Evolutionary conservation across 371 early-diverging fungal genomes (phyloP).

Genomic region (Apophysomyces elegans): DNA sequence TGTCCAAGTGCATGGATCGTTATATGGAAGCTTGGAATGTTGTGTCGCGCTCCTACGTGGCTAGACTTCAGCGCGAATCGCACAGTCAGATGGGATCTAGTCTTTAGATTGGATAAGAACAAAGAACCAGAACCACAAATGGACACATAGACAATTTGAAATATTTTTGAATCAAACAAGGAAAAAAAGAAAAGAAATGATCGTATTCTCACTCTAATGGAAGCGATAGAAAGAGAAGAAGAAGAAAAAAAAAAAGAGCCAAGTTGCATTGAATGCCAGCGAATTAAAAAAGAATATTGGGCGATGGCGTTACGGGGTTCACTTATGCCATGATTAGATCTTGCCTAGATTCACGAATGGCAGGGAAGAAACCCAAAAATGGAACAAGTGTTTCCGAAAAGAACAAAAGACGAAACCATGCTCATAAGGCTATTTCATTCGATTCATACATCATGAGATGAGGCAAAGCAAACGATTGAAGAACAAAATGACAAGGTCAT

Average conservation of each 20-base stretch:
- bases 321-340: too few species aligned
- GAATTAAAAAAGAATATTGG: too few species aligned
- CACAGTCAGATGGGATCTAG: constrained; percentile 47
- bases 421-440: too few species aligned
- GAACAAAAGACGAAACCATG: too few species aligned
- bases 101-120: constrained; percentile 19
- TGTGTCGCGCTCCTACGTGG: constrained; percentile 78
- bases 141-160: constrained; percentile 3
- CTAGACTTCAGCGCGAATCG: constrained; percentile 72
- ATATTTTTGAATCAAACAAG: not conserved
- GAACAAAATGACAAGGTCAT: too few species aligned
- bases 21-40: constrained; percentile 90
- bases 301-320: too few species aligned
- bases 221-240: not conserved
- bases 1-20: constrained; percentile 86
- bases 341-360: too few species aligned
- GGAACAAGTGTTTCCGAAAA: too few species aligned
- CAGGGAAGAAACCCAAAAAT: too few species aligned
- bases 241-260: not conserved
- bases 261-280: not conserved
- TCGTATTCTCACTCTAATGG: not conserved
- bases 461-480: too few species aligned
- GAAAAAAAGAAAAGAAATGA: not conserved
- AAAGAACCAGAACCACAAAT: not conserved
- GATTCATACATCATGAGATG: too few species aligned